phyloP scores from a whole-genome alignment of 768 basidiomycete species.

The Tephrocybe sp. region DNA sequence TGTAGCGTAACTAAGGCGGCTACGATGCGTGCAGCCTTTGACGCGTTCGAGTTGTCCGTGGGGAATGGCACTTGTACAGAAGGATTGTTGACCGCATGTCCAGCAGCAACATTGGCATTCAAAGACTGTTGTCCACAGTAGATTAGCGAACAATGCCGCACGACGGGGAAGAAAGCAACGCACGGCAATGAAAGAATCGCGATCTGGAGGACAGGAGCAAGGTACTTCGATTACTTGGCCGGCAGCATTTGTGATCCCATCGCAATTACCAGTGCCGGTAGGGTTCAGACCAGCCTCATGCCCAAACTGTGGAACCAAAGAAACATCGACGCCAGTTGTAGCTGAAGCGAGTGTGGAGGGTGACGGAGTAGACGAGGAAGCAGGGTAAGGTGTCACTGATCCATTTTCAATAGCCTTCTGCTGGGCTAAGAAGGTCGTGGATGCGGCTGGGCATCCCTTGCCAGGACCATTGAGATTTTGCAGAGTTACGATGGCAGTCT shows the following conservation, averaged over 20 bases:
- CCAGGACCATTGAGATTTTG: conserved; percentile 73
- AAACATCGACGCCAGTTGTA: conserved; percentile 43
- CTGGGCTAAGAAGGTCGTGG: conserved; percentile 57
- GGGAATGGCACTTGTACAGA: conserved; percentile 58
- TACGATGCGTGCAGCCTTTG: conserved; percentile 54
- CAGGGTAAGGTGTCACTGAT: conserved; percentile 17
- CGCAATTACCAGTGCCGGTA: conserved; percentile 69
- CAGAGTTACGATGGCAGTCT: conserved; percentile 60
- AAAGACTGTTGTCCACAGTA: conserved; percentile 29
- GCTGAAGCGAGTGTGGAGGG: conserved; percentile 25
- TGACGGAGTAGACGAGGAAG: conserved; percentile 17
- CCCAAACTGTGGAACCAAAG: conserved; percentile 59
- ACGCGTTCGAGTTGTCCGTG: conserved; percentile 50
- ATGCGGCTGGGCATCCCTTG: conserved; percentile 61
- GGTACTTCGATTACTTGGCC: conserved; percentile 62
- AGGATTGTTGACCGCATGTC: conserved; percentile 62
- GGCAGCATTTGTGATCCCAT: conserved; percentile 51
- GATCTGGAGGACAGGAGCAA: conserved; percentile 63
- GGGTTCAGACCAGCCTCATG: conserved; percentile 56
- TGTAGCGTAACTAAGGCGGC: conserved; percentile 65
- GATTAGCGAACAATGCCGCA: neutral
- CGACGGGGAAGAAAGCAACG: neutral
- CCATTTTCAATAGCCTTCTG: conserved; percentile 33
- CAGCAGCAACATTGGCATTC: conserved; percentile 56
- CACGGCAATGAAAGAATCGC: conserved; percentile 49